A percentile compares a stretch with the other conserved stretches of the same genome.
These are phyloP conservation scores for Claviceps sp. DNA, from an alignment of 2,329 filamentous ascomycete genomes.

Conservation along the genomic window DNA sequence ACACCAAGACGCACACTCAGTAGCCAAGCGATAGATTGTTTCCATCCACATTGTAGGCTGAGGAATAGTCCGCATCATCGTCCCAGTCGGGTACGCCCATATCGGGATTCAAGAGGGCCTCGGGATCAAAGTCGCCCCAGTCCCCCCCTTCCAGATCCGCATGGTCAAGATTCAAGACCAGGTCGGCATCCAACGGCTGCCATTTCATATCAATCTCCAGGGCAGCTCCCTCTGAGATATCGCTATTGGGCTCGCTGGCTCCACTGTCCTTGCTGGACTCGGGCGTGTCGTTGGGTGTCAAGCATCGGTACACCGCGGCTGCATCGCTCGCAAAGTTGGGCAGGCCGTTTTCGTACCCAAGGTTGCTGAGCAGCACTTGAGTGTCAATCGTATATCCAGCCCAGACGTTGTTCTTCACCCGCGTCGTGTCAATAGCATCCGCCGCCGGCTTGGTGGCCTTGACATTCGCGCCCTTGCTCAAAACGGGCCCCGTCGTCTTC, in stretches of 20 bases:
- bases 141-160: slow-evolving; percentile 12
- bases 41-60: slow-evolving; percentile 39
- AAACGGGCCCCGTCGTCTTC: slow-evolving; percentile 34
- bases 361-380: slow-evolving; percentile 23
- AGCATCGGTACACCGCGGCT: slow-evolving; percentile 28
- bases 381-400: slow-evolving; percentile 36
- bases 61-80: slow-evolving; percentile 35
- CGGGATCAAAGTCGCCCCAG: slow-evolving; percentile 16
- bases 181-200: slow-evolving; percentile 33
- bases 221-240: slow-evolving; percentile 40
- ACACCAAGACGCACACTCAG: not conserved
- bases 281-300: slow-evolving; percentile 50
- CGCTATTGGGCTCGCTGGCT: slow-evolving; percentile 46
- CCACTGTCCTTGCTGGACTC: slow-evolving; percentile 50
- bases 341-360: slow-evolving; percentile 21
- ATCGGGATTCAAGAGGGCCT: slow-evolving; percentile 14
- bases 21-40: slow-evolving; percentile 19
- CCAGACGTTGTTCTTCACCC: slow-evolving; percentile 19
- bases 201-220: slow-evolving; percentile 41
- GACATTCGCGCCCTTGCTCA: slow-evolving; percentile 25
- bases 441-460: slow-evolving; percentile 17
- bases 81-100: slow-evolving; percentile 29
- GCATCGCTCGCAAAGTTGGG: slow-evolving; percentile 26
- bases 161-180: slow-evolving; percentile 29
- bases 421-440: not conserved